Base-by-base conservation (phyloP, 352 stramenopile genomes). In the Pythium apleroticum region DNA sequence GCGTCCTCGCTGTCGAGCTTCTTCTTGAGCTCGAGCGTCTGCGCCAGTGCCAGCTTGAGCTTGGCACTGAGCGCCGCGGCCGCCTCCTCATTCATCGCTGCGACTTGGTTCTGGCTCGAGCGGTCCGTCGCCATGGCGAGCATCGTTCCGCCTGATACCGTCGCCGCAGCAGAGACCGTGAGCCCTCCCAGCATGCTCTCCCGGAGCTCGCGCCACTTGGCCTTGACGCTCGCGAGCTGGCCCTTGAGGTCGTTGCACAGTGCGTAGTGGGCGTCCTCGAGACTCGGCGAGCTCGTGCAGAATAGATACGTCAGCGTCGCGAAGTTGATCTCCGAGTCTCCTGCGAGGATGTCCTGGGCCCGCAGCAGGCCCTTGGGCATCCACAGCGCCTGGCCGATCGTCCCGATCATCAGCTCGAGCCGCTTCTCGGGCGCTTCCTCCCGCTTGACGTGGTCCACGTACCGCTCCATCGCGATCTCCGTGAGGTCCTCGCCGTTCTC, bases 401-500 rank as follows among this genome's bases (percentile, higher is more conserved):
- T 90, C 52, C 68, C 76, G 61, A 91, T 78, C 79, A 91, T 83
- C 37, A 91, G 60, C 54, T 90, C 82, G 22, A 93, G 63, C 4
- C 82, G 71, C 39, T 89, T 89, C 57, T 84, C 69, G 22, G 81
- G 57, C 8, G 65, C 76, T 8, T 68, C 65, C 43, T 93, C 84
- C 4, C 65, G 68, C 11, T 69, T 73, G 33, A 93, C 73, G 64
- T 85, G 74, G 25, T 91, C 82, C 52, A 90, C 15, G 58, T 90
- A 93, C n/a, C 82, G 69, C 58, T 89, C 84, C 73, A 89, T 85
- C 4, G 73, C 76, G 56, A 91, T 89, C 57, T 91, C 84, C 0
- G 82, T 93, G 14, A 93, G 68, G n/a, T 90, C 82, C 19, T 91
- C 78, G 20, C 84, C 82, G 63, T 91, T 93, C 52, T 93, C 84